phyloP scores from a whole-genome alignment of 2,329 filamentous ascomycete species.

The Xylariaceae sp. region DNA sequence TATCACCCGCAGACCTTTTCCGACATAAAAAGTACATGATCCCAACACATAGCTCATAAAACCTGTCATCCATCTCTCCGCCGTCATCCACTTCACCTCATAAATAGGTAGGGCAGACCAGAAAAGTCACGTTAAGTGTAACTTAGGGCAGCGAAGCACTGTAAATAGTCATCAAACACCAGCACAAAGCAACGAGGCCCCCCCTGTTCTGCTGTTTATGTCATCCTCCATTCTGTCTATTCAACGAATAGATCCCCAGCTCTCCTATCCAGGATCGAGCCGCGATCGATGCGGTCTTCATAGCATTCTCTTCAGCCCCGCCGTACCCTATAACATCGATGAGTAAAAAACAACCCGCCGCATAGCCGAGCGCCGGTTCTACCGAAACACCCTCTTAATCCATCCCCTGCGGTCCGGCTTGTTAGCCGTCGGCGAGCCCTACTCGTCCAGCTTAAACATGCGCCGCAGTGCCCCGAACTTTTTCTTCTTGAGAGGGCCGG shows the following conservation, averaged over 20 bases:
- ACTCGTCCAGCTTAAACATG: slow-evolving; percentile 55
- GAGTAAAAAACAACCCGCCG: not conserved
- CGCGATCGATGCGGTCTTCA: not conserved
- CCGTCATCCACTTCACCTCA: no score
- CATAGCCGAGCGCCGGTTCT: not conserved
- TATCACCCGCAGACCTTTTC: not conserved
- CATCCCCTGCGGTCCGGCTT: slow-evolving; percentile 23
- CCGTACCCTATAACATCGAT: not conserved
- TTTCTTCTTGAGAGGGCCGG: slow-evolving; percentile 44
- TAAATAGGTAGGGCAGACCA: no score
- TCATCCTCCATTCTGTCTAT: not conserved
- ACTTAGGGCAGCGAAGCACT: no score
- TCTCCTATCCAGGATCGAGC: not conserved
- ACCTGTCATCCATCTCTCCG: no score
- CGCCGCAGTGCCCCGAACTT: slow-evolving; percentile 54
- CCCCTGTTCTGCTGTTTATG: no score
- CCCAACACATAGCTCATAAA: not conserved
- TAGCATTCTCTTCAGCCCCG: not conserved
- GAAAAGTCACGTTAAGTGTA: no score
- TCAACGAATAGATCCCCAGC: slow-evolving; percentile 1
- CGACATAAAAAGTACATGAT: not conserved
- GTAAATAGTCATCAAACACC: no score
- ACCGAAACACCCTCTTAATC: slow-evolving; percentile 15
- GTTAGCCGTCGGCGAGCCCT: slow-evolving; percentile 23
- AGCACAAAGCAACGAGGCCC: no score